These are phyloP conservation scores for Schizophyllum amplum DNA, from an alignment of 1,284 basidiomycete genomes.

Conservation along the genomic window DNA sequence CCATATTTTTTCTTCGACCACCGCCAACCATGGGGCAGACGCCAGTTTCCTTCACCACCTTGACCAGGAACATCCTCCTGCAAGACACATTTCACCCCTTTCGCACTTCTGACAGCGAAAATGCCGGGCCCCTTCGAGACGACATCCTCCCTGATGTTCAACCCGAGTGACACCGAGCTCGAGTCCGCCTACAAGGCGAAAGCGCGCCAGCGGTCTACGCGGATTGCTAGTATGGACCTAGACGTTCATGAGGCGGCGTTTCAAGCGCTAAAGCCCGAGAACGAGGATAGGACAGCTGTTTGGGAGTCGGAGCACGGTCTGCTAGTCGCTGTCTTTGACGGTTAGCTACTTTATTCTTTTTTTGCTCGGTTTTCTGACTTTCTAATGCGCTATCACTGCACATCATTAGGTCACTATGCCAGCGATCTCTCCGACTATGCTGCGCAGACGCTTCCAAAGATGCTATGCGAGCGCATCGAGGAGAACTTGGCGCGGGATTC, in stretches of 20 bases:
- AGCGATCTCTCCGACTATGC: constrained; percentile 5
- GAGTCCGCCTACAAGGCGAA: background rate
- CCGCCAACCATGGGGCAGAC: background rate
- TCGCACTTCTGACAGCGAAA: background rate
- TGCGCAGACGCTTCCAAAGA: constrained; percentile 5
- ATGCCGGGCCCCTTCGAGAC: background rate
- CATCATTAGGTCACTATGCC: constrained; percentile 6
- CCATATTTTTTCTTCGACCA: background rate
- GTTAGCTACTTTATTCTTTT: constrained; percentile 1
- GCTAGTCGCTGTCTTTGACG: constrained; percentile 11
- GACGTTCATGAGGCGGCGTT: background rate
- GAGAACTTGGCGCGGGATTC: background rate
- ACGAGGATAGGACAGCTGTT: constrained; percentile 8
- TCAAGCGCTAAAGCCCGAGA: background rate
- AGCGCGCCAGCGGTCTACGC: background rate
- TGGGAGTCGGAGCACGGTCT: constrained; percentile 9
- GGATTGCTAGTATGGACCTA: background rate
- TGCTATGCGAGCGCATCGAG: constrained; percentile 5
- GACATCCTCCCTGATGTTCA: background rate
- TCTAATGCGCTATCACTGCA: too few relatives aligned
- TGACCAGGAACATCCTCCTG: background rate
- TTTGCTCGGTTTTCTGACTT: background rate
- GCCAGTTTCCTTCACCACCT: background rate
- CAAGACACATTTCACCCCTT: background rate
- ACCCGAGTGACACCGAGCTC: background rate